Evolutionary conservation across 495 filamentous ascomycete species (phyloP).

Genomic region (Delitschia confertaspora): DNA sequence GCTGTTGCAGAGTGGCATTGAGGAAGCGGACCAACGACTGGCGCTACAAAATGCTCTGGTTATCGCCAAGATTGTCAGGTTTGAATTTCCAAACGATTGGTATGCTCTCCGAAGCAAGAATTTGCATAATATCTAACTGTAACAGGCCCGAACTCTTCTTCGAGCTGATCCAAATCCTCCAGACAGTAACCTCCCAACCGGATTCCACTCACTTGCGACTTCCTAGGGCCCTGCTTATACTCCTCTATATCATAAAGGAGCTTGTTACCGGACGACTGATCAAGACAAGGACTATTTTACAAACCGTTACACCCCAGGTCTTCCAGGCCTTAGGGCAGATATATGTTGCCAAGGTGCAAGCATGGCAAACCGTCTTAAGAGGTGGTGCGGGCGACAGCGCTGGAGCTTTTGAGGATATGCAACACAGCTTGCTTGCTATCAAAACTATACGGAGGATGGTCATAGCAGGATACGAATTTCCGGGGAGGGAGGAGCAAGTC

Average conservation of each 20-base stretch:
- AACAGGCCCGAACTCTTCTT: slow-evolving; percentile 19
- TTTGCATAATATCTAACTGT: slow-evolving; percentile 41
- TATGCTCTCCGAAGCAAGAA: slow-evolving; percentile 41
- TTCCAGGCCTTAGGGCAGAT: slow-evolving; percentile 66
- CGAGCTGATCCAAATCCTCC: slow-evolving; percentile 41
- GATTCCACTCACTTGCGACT: slow-evolving; percentile 48
- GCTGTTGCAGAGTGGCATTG: slow-evolving; percentile 60
- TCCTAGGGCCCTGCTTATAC: slow-evolving; percentile 60
- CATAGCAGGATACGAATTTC: slow-evolving; percentile 72
- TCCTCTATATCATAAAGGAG: slow-evolving; percentile 84
- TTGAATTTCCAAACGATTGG: slow-evolving; percentile 83
- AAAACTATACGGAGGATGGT: slow-evolving; percentile 74
- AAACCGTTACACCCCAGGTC: slow-evolving; percentile 68
- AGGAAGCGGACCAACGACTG: slow-evolving; percentile 62
- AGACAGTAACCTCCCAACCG: slow-evolving; percentile 41
- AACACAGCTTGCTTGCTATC: slow-evolving; percentile 66
- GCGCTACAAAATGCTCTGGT: slow-evolving; percentile 81
- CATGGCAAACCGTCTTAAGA: slow-evolving; percentile 57
- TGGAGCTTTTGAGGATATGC: slow-evolving; percentile 51
- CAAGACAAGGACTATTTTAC: slow-evolving; percentile 59
- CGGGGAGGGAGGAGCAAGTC: slow-evolving; percentile 65
- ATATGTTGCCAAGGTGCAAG: slow-evolving; percentile 63
- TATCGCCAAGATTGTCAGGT: slow-evolving; percentile 75
- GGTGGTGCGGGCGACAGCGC: slow-evolving; percentile 48
- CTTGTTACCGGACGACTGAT: slow-evolving; percentile 67